Evolutionary conservation across 2,329 filamentous ascomycete species (phyloP).

Genomic region (Stagonosporopsis cucurbitacearum): DNA sequence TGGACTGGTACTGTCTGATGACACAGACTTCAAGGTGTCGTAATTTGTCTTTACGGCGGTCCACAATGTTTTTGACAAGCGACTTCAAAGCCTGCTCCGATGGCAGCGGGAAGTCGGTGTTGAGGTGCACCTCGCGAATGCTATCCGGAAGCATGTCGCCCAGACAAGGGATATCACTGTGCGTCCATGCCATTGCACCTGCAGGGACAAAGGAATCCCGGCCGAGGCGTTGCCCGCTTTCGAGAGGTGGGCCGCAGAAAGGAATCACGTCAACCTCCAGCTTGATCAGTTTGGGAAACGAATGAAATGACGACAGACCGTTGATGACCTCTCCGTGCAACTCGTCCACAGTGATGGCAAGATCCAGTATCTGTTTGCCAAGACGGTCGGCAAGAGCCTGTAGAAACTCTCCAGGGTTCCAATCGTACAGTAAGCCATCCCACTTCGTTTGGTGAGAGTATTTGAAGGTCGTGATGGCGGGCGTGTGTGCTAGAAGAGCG

Average conservation of each 20-base stretch:
- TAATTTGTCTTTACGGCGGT: slow-evolving; percentile 30
- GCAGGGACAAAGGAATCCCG: slow-evolving; percentile 23
- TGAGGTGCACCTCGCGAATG: slow-evolving; percentile 40
- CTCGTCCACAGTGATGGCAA: slow-evolving; percentile 45
- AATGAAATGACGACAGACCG: slow-evolving; percentile 40
- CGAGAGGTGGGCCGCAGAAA: slow-evolving; percentile 44
- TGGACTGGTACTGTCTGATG: slow-evolving; percentile 35
- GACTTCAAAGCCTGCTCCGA: slow-evolving; percentile 29
- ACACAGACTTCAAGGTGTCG: slow-evolving; percentile 25
- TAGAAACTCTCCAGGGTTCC: slow-evolving; percentile 43
- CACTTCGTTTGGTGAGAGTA: slow-evolving; percentile 47
- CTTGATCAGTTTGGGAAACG: slow-evolving; percentile 30
- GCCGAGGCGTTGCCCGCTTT: slow-evolving; percentile 42
- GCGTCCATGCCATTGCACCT: slow-evolving; percentile 32
- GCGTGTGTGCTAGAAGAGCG: slow-evolving; percentile 33
- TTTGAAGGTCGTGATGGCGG: slow-evolving; percentile 34
- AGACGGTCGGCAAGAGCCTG: slow-evolving; percentile 34
- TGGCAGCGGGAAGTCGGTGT: slow-evolving; percentile 36
- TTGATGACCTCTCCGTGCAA: slow-evolving; percentile 41
- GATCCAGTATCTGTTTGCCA: slow-evolving; percentile 31
- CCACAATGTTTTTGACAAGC: slow-evolving; percentile 41
- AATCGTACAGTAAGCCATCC: slow-evolving; percentile 41
- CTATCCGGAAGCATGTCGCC: slow-evolving; percentile 42
- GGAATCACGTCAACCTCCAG: slow-evolving; percentile 41
- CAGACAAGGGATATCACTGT: slow-evolving; percentile 44